A percentile compares a stretch with the other conserved stretches of the same genome.
Evolutionary conservation across 306 rosid species (phyloP).

Genomic region (Pterocarpus macrocarpus): DNA sequence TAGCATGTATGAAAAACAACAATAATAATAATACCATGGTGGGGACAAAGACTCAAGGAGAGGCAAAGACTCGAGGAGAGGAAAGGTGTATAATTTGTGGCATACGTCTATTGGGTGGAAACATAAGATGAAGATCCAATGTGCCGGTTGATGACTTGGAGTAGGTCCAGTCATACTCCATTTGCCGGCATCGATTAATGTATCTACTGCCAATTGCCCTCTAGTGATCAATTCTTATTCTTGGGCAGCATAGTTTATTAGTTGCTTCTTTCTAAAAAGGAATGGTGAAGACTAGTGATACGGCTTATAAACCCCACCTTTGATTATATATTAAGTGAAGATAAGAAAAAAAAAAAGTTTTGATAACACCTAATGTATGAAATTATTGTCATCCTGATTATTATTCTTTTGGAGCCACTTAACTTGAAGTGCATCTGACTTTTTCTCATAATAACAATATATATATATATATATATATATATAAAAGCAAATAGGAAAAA

Average conservation of each 20-base stretch:
- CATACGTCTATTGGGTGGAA: slow-evolving; percentile 35
- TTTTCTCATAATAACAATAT: neutral
- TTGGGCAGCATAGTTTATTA: neutral
- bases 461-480: too few species aligned
- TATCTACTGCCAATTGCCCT: neutral
- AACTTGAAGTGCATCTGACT: neutral
- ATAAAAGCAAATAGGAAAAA: neutral
- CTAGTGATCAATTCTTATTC: neutral
- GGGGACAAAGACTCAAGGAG: neutral
- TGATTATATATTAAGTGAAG: neutral
- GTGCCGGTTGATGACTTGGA: slow-evolving; percentile 29
- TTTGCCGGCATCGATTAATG: slow-evolving; percentile 36
- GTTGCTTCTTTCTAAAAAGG: neutral
- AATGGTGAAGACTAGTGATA: neutral
- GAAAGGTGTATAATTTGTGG: slow-evolving; percentile 2
- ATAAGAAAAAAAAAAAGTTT: neutral
- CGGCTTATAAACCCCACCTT: slow-evolving; percentile 24
- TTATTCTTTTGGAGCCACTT: neutral
- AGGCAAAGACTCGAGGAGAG: neutral
- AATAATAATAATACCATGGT: neutral
- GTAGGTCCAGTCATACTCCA: slow-evolving; percentile 35
- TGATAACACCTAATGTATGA: neutral
- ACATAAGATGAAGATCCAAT: slow-evolving; percentile 37
- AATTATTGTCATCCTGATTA: slow-evolving; percentile 10
- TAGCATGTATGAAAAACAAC: neutral